Conservation (phyloP, 768 basidiomycete genomes). For the Neoboletus subvelutipes region DNA sequence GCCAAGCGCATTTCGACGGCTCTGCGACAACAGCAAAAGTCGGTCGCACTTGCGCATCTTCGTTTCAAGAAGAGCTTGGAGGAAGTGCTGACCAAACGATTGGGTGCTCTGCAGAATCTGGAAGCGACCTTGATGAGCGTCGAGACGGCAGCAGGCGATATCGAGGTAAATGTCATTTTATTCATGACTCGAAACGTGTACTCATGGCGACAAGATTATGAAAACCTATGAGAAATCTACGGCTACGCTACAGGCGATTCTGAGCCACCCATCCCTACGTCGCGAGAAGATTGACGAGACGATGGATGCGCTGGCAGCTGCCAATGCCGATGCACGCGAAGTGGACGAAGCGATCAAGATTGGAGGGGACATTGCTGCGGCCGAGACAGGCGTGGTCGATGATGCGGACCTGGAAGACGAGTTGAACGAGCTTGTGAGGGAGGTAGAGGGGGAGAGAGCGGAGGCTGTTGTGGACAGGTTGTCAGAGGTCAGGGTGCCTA, state of each 20-base stretch:
- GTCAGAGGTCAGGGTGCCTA: constrained; percentile 20
- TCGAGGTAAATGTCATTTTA: constrained; percentile 56
- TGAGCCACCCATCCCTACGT: constrained; percentile 78
- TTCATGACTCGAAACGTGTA: neutral
- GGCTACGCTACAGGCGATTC: constrained; percentile 67
- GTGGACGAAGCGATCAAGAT: constrained; percentile 74
- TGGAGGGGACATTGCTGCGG: constrained; percentile 62
- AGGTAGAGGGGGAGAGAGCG: constrained; percentile 39
- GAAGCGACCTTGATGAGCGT: constrained; percentile 77
- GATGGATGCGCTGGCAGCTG: constrained; percentile 83
- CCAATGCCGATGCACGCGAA: constrained; percentile 78
- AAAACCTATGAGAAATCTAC: constrained; percentile 83
- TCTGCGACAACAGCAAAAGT: constrained; percentile 67
- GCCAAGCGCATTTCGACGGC: constrained; percentile 64
- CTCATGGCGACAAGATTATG: constrained; percentile 61
- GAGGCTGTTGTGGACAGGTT: constrained; percentile 32
- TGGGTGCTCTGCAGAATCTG: constrained; percentile 71
- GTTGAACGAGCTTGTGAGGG: constrained; percentile 53
- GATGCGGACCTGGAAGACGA: constrained; percentile 66
- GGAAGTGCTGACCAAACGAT: constrained; percentile 70
- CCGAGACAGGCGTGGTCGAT: constrained; percentile 46
- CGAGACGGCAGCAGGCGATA: constrained; percentile 85
- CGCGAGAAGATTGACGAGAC: constrained; percentile 80
- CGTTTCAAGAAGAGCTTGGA: constrained; percentile 80
- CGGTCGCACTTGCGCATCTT: constrained; percentile 73